Percentiles rank a stretch among this genome's conserved stretches.
Conservation (phyloP, 441 rosid genomes). For the Dalechampia spathulata region DNA sequence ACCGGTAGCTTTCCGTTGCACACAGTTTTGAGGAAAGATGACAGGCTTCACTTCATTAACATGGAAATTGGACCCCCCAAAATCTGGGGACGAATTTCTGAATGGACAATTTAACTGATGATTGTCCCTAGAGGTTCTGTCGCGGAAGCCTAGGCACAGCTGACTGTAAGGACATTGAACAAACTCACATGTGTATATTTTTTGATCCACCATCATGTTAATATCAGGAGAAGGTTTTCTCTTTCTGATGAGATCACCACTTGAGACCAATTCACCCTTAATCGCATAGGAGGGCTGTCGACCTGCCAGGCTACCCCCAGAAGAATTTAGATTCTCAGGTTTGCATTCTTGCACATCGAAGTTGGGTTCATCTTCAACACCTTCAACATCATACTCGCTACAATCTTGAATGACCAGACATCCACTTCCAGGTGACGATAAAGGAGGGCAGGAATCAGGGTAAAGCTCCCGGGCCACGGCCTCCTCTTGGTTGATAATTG, state of each 20-base stretch:
- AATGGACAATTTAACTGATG: constrained; percentile 67
- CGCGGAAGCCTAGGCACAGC: constrained; percentile 47
- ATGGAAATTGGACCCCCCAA: constrained; percentile 45
- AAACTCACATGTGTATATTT: constrained; percentile 63
- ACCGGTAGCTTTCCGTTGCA: constrained; percentile 35
- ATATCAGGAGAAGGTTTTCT: constrained; percentile 52
- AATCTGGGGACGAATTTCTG: constrained; percentile 32
- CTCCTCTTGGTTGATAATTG: constrained; percentile 72
- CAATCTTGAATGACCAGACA: constrained; percentile 57
- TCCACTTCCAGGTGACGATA: constrained; percentile 40
- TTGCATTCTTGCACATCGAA: constrained; percentile 52
- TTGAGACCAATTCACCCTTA: constrained; percentile 40
- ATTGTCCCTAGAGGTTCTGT: constrained; percentile 68
- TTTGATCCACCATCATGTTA: constrained; percentile 44
- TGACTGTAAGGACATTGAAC: constrained; percentile 66
- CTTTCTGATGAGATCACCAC: constrained; percentile 40
- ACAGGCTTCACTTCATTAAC: constrained; percentile 58
- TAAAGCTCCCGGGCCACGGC: constrained; percentile 48
- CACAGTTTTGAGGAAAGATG: constrained; percentile 35
- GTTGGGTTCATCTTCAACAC: constrained; percentile 47
- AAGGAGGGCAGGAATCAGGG: constrained; percentile 60
- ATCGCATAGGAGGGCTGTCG: constrained; percentile 33
- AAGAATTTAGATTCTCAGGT: constrained; percentile 34
- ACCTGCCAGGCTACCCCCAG: constrained; percentile 24
- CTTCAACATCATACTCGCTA: constrained; percentile 87